phyloP scores from a whole-genome alignment of 192 early-diverging fungal genomes.

The Paraglomus brasilianum region DNA sequence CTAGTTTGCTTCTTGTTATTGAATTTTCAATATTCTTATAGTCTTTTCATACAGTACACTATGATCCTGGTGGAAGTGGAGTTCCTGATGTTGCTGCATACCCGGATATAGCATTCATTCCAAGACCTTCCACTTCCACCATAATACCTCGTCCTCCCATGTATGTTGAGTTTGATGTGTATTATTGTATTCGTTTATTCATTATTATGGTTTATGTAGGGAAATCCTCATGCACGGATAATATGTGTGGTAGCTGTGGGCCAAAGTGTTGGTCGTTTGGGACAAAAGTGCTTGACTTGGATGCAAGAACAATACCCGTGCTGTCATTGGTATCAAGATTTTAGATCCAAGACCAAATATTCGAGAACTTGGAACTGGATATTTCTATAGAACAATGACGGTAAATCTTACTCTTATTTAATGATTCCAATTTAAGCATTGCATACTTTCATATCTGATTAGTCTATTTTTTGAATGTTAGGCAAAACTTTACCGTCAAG shows the following conservation, averaged over 20 bases:
- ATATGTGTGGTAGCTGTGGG: slow-evolving; percentile 13
- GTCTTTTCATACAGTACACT: slow-evolving; percentile 23
- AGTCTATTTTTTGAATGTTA: slow-evolving; percentile 10
- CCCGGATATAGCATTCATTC: background rate
- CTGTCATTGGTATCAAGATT: slow-evolving; percentile 16
- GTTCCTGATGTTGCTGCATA: slow-evolving; percentile 14
- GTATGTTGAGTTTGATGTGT: slow-evolving; percentile 22
- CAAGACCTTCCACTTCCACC: background rate
- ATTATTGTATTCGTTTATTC: slow-evolving; percentile 18
- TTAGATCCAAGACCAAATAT: slow-evolving; percentile 10
- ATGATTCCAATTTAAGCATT: slow-evolving; percentile 19
- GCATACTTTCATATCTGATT: slow-evolving; percentile 19
- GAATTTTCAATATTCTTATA: slow-evolving; percentile 24
- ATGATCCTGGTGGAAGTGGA: background rate
- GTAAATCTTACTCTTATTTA: slow-evolving; percentile 13
- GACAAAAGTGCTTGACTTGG: background rate
- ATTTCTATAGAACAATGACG: slow-evolving; percentile 23
- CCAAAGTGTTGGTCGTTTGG: background rate
- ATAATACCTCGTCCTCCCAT: slow-evolving; percentile 10
- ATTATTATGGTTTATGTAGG: slow-evolving; percentile 22
- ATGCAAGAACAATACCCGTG: slow-evolving; percentile 10
- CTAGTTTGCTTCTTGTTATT: slow-evolving; percentile 13
- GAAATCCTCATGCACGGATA: slow-evolving; percentile 11
- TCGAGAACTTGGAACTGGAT: slow-evolving; percentile 9
- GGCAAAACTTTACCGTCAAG: slow-evolving; percentile 21